Percentiles rank a stretch among this genome's conserved stretches.
Evolutionary conservation across 345 rosid genomes (phyloP).

Genomic region (Camelina sativa): DNA sequence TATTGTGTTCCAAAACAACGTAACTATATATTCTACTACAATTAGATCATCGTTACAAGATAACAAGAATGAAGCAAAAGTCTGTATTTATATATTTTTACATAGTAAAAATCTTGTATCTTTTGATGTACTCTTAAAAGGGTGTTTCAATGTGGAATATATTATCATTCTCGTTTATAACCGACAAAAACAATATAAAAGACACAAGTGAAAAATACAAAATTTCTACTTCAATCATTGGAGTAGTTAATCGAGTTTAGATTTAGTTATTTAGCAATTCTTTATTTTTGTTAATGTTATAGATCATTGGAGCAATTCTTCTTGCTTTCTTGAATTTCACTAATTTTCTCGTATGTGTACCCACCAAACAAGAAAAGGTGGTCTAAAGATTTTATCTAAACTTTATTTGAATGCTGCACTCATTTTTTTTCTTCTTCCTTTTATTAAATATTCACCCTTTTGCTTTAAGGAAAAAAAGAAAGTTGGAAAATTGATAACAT

Average conservation of each 20-base stretch:
- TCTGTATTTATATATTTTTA: background rate
- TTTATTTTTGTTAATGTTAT: constrained; percentile 15
- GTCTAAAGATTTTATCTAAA: constrained; percentile 40
- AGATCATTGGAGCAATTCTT: constrained; percentile 22
- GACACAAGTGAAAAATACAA: constrained; percentile 1
- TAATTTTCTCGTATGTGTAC: constrained; percentile 43
- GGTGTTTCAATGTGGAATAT: background rate
- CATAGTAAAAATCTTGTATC: background rate
- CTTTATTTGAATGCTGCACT: constrained; percentile 46
- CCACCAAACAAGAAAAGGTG: constrained; percentile 44
- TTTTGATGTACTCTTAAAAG: constrained; percentile 3
- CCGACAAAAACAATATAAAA: background rate
- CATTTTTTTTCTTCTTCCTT: constrained; percentile 33
- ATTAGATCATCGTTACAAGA: constrained; percentile 3
- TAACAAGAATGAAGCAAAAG: background rate
- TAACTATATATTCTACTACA: background rate
- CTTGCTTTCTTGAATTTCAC: constrained; percentile 38
- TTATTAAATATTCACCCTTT: constrained; percentile 35
- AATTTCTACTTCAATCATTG: constrained; percentile 32
- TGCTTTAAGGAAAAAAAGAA: constrained; percentile 43
- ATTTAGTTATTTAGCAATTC: background rate
- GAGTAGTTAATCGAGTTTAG: constrained; percentile 11
- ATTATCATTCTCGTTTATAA: constrained; percentile 13
- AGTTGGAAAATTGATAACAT: constrained; percentile 27
- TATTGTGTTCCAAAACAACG: background rate